Evolutionary conservation across 2,329 filamentous ascomycete genomes (phyloP), one percentile per base, ranked within the genome.

Genomic region (Alternaria panax): DNA sequence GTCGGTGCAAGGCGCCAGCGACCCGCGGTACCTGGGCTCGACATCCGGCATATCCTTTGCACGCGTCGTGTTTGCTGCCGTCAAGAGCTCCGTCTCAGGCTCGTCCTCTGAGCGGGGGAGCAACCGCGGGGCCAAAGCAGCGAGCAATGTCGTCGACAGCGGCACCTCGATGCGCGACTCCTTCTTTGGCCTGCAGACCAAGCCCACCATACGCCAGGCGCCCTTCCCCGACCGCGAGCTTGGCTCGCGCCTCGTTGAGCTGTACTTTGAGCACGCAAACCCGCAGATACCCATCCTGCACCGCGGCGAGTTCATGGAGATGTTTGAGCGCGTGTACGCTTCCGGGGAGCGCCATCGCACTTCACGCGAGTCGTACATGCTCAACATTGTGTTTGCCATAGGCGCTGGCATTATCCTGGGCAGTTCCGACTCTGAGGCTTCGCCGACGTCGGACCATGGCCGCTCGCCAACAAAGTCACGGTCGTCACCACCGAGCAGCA

Each of bases 371-470:
- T 84, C 95, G n/a, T 98, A 97, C 79, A 87, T 96, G 81, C 84
- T 98, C 63, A 97, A 97, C 78, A 97, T 98, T 79, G 93, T 98
- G 24, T 98, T 96, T 80, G 94, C 94, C 14, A 97, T 98, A 70
- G 95, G 95, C 7, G 91, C 92, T 18, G 94, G 93, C 18, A 96
- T 97, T 69, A 96, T 97, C 65, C 88, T 97, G 67, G 91, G 81
- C 56, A 79, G 78, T 47, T 78, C 79, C 7, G 78, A 80, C 46
- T 68, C 75, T 38, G 67, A 67, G 51, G 74, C 69, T 40, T 72
- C 73, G n/a, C 73, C 74, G 28, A 57, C 65, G 8, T 72, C 71
- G n/a, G 73, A 77, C 42, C 57, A 57, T 27, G 63, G 66, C n/a
- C 68, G 64, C 28, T 72, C 75, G 30, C 68, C 75, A 16, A 67